Percentiles rank a stretch among this genome's conserved stretches.
These are phyloP conservation scores for Berkeleyomyces rouxiae DNA, from an alignment of 2,329 filamentous ascomycete genomes.

Conservation along the genomic window DNA sequence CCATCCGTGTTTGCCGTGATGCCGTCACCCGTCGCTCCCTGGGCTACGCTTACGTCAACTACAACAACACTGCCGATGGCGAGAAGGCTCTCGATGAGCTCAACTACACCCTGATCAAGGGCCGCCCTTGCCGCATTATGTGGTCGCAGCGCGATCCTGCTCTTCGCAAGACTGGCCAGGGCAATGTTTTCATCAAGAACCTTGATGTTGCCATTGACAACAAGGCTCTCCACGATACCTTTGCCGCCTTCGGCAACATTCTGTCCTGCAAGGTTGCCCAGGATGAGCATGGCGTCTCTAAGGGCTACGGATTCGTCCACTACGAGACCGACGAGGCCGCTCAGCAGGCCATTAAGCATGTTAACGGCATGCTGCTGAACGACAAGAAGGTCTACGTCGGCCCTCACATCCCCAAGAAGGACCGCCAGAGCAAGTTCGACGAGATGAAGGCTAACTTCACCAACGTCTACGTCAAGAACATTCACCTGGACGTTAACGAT, in stretches of 20 bases:
- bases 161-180: conserved; percentile 96
- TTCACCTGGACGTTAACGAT: conserved; percentile 66
- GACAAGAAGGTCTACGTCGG: conserved; percentile 99
- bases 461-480: conserved; percentile 99
- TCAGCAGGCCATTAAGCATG: conserved; percentile 93
- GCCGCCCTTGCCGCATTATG: conserved; percentile 98
- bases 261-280: conserved; percentile 98
- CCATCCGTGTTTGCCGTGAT: conserved; percentile 98
- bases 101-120: conserved; percentile 99
- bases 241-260: conserved; percentile 97
- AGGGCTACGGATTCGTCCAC: conserved; percentile 98
- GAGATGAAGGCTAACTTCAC: conserved; percentile 99
- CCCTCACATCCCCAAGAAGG: conserved; percentile 99
- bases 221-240: conserved; percentile 99
- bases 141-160: conserved; percentile 99
- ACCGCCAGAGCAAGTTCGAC: conserved; percentile 99
- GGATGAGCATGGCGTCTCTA: conserved; percentile 91
- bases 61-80: conserved; percentile 91
- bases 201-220: conserved; percentile 97
- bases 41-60: conserved; percentile 99
- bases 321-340: conserved; percentile 99
- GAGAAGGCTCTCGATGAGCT: conserved; percentile 98
- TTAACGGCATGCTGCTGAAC: conserved; percentile 98
- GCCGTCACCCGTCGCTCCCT: conserved; percentile 96
- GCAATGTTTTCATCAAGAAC: conserved; percentile 99